phyloP scores from a whole-genome alignment of 441 rosid genomes.

The Adansonia grandidieri region DNA sequence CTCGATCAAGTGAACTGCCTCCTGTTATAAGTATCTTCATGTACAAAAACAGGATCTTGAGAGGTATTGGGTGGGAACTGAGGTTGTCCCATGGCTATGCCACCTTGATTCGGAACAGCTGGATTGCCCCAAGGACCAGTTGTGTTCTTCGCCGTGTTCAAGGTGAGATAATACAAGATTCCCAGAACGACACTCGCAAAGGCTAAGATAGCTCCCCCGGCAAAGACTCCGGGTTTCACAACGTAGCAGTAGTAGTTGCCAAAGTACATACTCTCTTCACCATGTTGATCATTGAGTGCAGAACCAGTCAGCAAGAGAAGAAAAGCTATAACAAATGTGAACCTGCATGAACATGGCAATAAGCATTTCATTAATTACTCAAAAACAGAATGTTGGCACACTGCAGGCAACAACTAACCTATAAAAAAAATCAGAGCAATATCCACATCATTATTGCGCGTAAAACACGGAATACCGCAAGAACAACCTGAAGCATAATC shows the following conservation, averaged over 20 bases:
- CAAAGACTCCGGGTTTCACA: slow-evolving; percentile 85
- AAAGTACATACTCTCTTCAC: slow-evolving; percentile 49
- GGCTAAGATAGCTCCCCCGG: slow-evolving; percentile 68
- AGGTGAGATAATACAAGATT: slow-evolving; percentile 65
- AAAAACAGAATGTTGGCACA: not conserved
- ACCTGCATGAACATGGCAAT: slow-evolving; percentile 48
- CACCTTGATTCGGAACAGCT: slow-evolving; percentile 45
- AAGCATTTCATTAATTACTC: not conserved
- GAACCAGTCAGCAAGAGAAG: slow-evolving; percentile 80
- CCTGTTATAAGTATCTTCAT: slow-evolving; percentile 82
- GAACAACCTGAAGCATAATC: not conserved
- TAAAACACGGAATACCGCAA: not conserved
- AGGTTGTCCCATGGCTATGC: slow-evolving; percentile 85
- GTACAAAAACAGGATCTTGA: slow-evolving; percentile 79
- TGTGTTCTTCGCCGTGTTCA: slow-evolving; percentile 48
- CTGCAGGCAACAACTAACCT: not conserved
- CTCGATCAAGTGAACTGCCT: slow-evolving; percentile 66
- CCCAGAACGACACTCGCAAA: slow-evolving; percentile 62
- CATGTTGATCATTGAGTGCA: slow-evolving; percentile 72
- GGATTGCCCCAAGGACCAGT: slow-evolving; percentile 35
- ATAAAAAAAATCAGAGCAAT: not conserved
- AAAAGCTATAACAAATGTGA: slow-evolving; percentile 77
- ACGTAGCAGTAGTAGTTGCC: slow-evolving; percentile 72
- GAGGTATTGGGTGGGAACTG: slow-evolving; percentile 57
- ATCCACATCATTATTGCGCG: not conserved